These are phyloP conservation scores for Schizochytrium sp. DNA, from an alignment of 108 stramenopile species.

Conservation along the genomic window DNA sequence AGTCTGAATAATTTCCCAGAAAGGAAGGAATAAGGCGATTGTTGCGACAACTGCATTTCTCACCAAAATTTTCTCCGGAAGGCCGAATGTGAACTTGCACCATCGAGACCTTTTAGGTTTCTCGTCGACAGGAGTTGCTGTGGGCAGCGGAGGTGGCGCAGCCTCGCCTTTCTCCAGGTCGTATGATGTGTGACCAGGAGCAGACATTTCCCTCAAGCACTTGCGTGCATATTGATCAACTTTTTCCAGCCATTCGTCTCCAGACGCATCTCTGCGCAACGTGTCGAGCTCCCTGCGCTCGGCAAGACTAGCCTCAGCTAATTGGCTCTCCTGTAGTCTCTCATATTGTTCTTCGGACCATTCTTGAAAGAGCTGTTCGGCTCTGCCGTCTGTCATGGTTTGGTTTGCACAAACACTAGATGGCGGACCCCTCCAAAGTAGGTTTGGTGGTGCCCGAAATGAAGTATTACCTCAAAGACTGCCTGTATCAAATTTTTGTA, in stretches of 20 bases:
- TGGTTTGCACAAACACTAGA: no score
- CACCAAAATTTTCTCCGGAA: not conserved
- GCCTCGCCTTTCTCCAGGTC: not conserved
- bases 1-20: not conserved
- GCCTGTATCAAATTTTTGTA: no score
- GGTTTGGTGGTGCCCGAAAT: no score
- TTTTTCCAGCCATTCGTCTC: not conserved
- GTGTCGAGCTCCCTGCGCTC: not conserved
- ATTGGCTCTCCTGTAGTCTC: not conserved
- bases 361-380: slow-evolving; percentile 10
- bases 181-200: not conserved
- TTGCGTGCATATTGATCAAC: not conserved
- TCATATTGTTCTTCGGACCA: not conserved
- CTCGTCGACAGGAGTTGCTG: no score
- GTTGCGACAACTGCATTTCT: not conserved
- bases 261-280: not conserved
- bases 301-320: not conserved
- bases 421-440: no score
- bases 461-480: no score
- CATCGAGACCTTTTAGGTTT: no score
- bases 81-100: not conserved
- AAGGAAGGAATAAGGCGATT: not conserved
- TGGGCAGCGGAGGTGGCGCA: no score
- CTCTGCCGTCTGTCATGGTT: not conserved
- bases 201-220: not conserved